Percentiles rank a stretch among this genome's conserved stretches.
Conservation (phyloP, 176 grass and related monocot species). For the Urochloa ruziziensis region DNA sequence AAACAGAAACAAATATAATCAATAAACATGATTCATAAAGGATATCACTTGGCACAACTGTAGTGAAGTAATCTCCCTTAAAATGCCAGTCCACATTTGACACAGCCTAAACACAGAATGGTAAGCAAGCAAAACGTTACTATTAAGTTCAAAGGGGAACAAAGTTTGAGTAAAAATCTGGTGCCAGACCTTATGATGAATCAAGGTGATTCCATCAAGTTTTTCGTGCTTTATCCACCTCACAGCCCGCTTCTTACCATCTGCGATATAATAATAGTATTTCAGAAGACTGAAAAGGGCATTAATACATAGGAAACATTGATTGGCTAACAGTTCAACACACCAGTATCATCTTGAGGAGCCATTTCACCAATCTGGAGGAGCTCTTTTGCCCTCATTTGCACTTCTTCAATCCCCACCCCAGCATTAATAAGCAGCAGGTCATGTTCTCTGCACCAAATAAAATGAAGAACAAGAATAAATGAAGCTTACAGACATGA, state of each 20-base stretch:
- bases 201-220: constrained; percentile 71
- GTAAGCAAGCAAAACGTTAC: constrained; percentile 12
- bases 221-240: constrained; percentile 80
- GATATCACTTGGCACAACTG: constrained; percentile 97
- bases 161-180: not conserved
- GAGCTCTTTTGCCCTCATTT: constrained; percentile 67
- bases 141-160: not conserved
- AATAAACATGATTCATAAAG: constrained; percentile 32
- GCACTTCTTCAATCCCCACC: constrained; percentile 67
- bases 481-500: constrained; percentile 8
- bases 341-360: constrained; percentile 59
- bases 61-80: constrained; percentile 96
- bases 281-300: constrained; percentile 22
- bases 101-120: constrained; percentile 60
- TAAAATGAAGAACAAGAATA: constrained; percentile 31
- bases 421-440: constrained; percentile 76
- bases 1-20: constrained; percentile 2
- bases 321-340: constrained; percentile 4
- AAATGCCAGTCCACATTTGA: constrained; percentile 92
- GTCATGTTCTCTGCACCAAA: constrained; percentile 66
- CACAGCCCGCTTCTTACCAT: constrained; percentile 68
- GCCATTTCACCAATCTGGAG: constrained; percentile 45
- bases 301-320: constrained; percentile 10
- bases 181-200: constrained; percentile 75
- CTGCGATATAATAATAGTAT: constrained; percentile 41